These are phyloP conservation scores for Suhomyces guaymorum DNA, from an alignment of 1,139 yeast genomes.

Conservation along the genomic window DNA sequence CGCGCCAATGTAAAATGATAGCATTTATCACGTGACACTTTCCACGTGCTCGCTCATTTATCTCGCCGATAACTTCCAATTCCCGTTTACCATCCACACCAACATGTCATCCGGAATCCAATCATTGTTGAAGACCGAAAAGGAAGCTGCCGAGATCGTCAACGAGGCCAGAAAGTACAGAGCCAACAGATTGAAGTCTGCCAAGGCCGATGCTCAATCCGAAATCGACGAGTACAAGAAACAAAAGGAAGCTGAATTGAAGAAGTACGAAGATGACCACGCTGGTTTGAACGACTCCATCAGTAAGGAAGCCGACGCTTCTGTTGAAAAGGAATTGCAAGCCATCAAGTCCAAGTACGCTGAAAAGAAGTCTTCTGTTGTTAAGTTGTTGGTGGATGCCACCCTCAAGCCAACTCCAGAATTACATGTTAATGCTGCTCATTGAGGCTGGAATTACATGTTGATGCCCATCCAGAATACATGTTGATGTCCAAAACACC, in stretches of 20 bases:
- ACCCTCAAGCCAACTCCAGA: constrained; percentile 78
- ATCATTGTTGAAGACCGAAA: constrained; percentile 67
- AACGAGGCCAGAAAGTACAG: constrained; percentile 85
- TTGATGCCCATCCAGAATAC: too few species aligned
- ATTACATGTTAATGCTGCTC: constrained; percentile 71
- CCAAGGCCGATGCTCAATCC: constrained; percentile 86
- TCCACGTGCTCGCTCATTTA: background rate
- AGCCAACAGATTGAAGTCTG: constrained; percentile 86
- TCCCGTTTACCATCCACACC: background rate
- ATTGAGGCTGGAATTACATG: too few species aligned
- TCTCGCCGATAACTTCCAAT: constrained; percentile 1
- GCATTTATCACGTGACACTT: background rate
- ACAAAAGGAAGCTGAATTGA: constrained; percentile 81
- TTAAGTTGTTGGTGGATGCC: constrained; percentile 75
- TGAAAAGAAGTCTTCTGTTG: constrained; percentile 65
- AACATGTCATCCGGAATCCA: constrained; percentile 31
- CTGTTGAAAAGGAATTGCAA: constrained; percentile 59
- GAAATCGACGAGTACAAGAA: constrained; percentile 87
- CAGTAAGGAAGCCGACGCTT: constrained; percentile 69
- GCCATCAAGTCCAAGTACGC: constrained; percentile 63
- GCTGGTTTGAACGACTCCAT: constrained; percentile 67
- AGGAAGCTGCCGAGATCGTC: constrained; percentile 94
- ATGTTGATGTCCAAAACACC: too few species aligned
- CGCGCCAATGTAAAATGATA: background rate
- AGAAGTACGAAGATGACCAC: constrained; percentile 66